phyloP scores from a whole-genome alignment of 352 stramenopile genomes.

The Globisporangium paroecandrum region DNA sequence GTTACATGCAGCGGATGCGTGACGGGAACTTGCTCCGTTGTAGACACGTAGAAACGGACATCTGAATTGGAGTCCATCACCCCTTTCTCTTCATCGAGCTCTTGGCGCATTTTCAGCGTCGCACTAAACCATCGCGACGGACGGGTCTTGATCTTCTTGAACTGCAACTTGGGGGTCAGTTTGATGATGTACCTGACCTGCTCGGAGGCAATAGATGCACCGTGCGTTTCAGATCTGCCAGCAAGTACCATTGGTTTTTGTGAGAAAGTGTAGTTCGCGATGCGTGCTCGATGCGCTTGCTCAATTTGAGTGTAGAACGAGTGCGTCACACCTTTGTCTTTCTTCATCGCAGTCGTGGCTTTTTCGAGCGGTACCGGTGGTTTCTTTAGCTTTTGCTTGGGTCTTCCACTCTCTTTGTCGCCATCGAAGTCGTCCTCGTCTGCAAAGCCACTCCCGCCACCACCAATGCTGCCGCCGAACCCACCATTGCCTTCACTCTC shows the following conservation, averaged over 20 bases:
- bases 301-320: constrained; percentile 78
- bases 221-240: constrained; percentile 41
- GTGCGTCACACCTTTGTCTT: constrained; percentile 69
- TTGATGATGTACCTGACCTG: constrained; percentile 64
- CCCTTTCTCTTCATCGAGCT: constrained; percentile 54
- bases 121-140: constrained; percentile 71
- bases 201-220: constrained; percentile 61
- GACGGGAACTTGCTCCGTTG: constrained; percentile 50
- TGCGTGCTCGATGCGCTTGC: constrained; percentile 24
- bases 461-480: neutral
- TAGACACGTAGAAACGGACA: constrained; percentile 74
- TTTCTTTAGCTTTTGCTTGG: constrained; percentile 2
- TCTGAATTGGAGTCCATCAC: constrained; percentile 70
- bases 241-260: constrained; percentile 41
- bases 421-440: constrained; percentile 1
- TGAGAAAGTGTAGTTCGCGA: constrained; percentile 39
- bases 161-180: constrained; percentile 47
- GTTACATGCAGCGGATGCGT: constrained; percentile 42
- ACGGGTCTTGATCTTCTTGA: constrained; percentile 59
- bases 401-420: constrained; percentile 6
- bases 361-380: constrained; percentile 35
- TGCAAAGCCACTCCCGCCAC: neutral
- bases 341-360: constrained; percentile 28
- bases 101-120: constrained; percentile 81
- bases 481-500: neutral